Base-by-base conservation (phyloP, 352 stramenopile species). In the Phytophthora crassamura region DNA sequence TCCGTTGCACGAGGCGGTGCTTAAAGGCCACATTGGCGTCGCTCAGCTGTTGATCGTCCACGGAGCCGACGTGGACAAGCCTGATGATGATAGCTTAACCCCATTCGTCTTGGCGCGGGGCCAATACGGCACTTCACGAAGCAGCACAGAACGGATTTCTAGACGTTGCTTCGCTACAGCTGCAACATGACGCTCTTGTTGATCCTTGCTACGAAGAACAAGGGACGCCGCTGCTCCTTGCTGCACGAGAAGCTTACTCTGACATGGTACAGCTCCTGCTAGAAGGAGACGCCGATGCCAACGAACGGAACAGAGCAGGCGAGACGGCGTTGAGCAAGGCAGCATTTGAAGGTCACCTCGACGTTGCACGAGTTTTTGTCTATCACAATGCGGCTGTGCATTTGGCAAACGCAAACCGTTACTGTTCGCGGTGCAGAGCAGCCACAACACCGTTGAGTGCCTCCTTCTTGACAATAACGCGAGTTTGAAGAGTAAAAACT, bases 331-430 rank as follows among this genome's bases (percentile, higher is more conserved):
- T 51, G 12, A 33, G 25, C 25, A 51, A 51, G 20, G 43, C 43
- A 20, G 43, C 43, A 25, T 51, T 51, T 20, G 43, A 51, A 51
- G 43, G 43, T 4, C 43, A 51, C 14, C 20, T 51, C 20, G 22
- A 51, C 1, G 43, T 36, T 36, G 22, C 34, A 14, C 14, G 22
- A 14, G 22, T 36, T 8, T 3, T 51, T 20, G 15, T 51, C 22
- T 12, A 51, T 7, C 43, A 36, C n/a, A 14, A 51, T 6, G 43
- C 43, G 0, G 10, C 43, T 15, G 43, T 50, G 20, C 36, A 50
- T 18, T 7, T 50, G 43, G 22, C 43, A 7, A 50, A 1, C 36
- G 43, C 11, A 50, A 22, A 22, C 43, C 43, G 20, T 2, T 51
- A 9, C 25, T 51, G 4, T 51, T 36, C 9, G 43, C 43, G 14